Conservation (phyloP, 495 filamentous ascomycete genomes). For the Astrocystis sublimbata region DNA sequence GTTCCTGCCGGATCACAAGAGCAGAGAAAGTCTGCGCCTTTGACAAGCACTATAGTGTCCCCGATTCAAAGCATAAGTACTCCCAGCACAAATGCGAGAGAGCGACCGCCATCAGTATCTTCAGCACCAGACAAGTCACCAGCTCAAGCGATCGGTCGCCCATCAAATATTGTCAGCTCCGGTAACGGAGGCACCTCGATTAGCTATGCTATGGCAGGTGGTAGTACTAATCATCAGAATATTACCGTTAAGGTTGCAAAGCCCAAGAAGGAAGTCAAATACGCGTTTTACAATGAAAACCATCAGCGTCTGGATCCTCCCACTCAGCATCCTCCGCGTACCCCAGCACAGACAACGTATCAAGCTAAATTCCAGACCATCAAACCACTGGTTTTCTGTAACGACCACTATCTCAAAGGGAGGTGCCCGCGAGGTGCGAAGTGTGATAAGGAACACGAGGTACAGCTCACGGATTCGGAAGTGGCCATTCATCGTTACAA, state of each 20-base stretch:
- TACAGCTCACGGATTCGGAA: slow-evolving; percentile 30
- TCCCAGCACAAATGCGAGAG: not conserved
- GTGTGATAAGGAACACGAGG: slow-evolving; percentile 34
- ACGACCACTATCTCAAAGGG: slow-evolving; percentile 36
- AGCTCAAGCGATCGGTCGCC: slow-evolving; percentile 20
- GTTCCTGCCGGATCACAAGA: slow-evolving; percentile 21
- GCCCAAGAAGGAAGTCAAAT: slow-evolving; percentile 32
- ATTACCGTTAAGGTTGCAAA: slow-evolving; percentile 36
- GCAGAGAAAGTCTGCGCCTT: slow-evolving; percentile 22
- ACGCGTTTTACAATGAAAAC: slow-evolving; percentile 30
- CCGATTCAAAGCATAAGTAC: slow-evolving; percentile 22
- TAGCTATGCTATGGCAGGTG: slow-evolving; percentile 35
- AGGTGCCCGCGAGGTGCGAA: slow-evolving; percentile 33
- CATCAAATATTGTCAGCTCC: slow-evolving; percentile 30
- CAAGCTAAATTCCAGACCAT: slow-evolving; percentile 34
- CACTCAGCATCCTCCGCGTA: slow-evolving; percentile 34
- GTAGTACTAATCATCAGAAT: slow-evolving; percentile 32
- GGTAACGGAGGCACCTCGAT: slow-evolving; percentile 37
- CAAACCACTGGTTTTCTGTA: slow-evolving; percentile 34
- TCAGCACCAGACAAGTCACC: not conserved
- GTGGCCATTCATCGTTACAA: slow-evolving; percentile 38
- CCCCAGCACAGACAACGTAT: slow-evolving; percentile 30
- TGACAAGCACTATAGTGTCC: slow-evolving; percentile 24
- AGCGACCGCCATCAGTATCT: slow-evolving; percentile 6
- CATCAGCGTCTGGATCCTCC: slow-evolving; percentile 31